phyloP scores from a whole-genome alignment of 345 rosid species.

The Populus alba region DNA sequence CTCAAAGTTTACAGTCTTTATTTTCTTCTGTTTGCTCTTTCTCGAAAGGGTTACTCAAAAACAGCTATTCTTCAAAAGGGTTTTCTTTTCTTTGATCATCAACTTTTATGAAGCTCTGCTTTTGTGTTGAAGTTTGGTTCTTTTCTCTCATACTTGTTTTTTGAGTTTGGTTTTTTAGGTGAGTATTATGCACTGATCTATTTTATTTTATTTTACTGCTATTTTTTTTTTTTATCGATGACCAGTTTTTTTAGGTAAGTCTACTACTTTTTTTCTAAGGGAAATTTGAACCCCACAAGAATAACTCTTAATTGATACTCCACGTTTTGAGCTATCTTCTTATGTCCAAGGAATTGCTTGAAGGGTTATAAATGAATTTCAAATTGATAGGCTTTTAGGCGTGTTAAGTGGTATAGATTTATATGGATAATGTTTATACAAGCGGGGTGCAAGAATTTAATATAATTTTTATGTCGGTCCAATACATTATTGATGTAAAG shows the following conservation, averaged over 20 bases:
- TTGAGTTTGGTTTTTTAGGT: neutral
- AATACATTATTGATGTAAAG: neutral
- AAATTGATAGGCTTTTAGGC: neutral
- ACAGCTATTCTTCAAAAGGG: neutral
- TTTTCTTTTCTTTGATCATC: neutral
- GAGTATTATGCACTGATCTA: neutral
- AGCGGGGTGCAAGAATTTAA: neutral
- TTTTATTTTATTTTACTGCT: no score
- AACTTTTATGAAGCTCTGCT: neutral
- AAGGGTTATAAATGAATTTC: neutral
- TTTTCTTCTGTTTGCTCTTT: neutral
- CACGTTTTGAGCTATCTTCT: neutral
- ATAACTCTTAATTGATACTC: neutral
- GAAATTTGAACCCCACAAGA: neutral
- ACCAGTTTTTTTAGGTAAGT: neutral
- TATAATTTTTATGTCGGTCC: neutral
- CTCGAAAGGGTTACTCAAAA: neutral
- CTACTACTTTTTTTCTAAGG: neutral
- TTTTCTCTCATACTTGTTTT: neutral
- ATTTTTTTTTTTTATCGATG: no score
- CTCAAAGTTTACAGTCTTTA: neutral
- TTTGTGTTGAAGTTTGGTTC: neutral
- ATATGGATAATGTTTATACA: neutral
- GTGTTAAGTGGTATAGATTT: neutral
- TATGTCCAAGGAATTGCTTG: neutral